Base-by-base conservation (phyloP, 805 yeast species). In the Metschnikowia drakensbergensis region DNA sequence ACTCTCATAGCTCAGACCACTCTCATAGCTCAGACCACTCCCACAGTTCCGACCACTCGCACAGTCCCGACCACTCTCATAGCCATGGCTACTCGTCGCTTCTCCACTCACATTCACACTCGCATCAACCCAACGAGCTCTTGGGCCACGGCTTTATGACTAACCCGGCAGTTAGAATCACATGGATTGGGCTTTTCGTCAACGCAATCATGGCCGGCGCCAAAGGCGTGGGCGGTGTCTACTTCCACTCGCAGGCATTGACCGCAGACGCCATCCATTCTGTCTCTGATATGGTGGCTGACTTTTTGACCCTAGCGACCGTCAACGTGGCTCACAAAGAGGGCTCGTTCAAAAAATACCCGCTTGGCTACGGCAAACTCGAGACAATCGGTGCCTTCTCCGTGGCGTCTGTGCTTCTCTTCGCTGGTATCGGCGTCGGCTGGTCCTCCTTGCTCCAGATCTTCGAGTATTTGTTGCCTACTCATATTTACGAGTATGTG, bases 251-350 rank as follows among this genome's bases (percentile, higher is more conserved):
- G 0, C 97, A 91, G 64, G 91, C 97, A 2, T 77, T 94, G 48
- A 64, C 91, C 43, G 99, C 99, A 0, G 99, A 94, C 67, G 91
- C 97, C 0, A 84, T 90, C 28, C 99, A 94, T 68, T 92, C 98
- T 0, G 76, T 88, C 22, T 84, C 95, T 41, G 99, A 94, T 67
- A 74, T 92, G 70, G 79, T 94, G 11, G 87, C 96, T 6, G 99
- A 94, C 65, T 79, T 92, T 40, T 70, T 94, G 54, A 94, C 99
- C 0, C 72, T 94, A 48, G 84, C 90, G 4, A 92, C 98, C 0
- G 97, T 94, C 17, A 83, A 87, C 30, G 81, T 86, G 43, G 83
- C 95, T 4, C 66, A 75, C 8, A 81, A 80, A 55, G 58, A 68
- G 10, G 77, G 76, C 8, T 69, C 77, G 6, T 85, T 91, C 8